Conservation (phyloP, 2,329 filamentous ascomycete genomes). For the Colletotrichum orbiculare region DNA sequence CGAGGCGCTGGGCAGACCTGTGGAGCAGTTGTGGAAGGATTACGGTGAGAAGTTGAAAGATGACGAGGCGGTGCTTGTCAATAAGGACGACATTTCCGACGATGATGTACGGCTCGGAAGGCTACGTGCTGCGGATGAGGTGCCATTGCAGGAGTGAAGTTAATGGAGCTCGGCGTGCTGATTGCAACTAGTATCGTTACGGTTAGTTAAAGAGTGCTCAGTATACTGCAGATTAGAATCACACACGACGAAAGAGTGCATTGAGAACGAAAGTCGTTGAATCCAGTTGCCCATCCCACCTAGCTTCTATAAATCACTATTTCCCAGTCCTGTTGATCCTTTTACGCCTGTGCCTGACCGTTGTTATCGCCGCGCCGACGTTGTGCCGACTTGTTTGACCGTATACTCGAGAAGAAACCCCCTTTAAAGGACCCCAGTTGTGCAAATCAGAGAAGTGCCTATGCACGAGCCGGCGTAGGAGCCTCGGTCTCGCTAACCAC, state of each 20-base stretch:
- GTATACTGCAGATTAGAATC: neutral
- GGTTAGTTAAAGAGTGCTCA: no score
- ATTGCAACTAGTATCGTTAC: no score
- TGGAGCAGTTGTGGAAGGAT: conserved; percentile 79
- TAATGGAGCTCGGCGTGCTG: no score
- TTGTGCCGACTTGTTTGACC: conserved; percentile 2
- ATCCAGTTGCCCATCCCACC: conserved; percentile 17
- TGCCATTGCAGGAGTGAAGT: no score
- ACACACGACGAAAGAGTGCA: neutral
- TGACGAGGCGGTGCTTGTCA: conserved; percentile 38
- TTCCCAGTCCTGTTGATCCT: conserved; percentile 32
- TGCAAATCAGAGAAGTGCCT: neutral
- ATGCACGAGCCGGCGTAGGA: conserved; percentile 46
- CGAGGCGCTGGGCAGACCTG: conserved; percentile 71
- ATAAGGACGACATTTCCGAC: conserved; percentile 39
- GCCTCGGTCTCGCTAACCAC: conserved; percentile 67
- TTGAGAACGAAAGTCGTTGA: neutral
- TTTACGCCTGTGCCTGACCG: conserved; percentile 22
- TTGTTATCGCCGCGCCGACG: neutral
- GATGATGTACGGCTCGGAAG: conserved; percentile 33
- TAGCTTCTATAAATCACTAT: conserved; percentile 22
- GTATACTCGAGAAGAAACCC: conserved; percentile 1
- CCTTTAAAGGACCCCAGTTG: conserved; percentile 1
- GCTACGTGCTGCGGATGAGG: conserved; percentile 28
- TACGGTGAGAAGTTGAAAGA: conserved; percentile 62